Base-by-base conservation (phyloP, 1,139 yeast species). In the Yamadazyma diospyri region DNA sequence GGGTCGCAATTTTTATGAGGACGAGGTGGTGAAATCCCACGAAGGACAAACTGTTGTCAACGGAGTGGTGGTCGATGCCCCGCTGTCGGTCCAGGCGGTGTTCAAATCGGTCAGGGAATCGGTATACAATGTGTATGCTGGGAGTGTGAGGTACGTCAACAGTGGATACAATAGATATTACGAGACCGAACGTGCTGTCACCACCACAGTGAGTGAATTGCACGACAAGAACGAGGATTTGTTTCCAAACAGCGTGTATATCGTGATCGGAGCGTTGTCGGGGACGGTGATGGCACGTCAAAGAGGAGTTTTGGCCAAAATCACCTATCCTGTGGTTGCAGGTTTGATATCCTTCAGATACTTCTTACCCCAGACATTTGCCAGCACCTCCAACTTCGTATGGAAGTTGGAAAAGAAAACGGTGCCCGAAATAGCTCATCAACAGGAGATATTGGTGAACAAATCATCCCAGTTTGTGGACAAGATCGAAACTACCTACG, bases 281-380 rank as follows among this genome's bases (percentile, higher is more conserved):
- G 97, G 97, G 33, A 76, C 86, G 18, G 79, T 92, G 31, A 55
- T 84, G 32, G 78, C 95, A 3, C 86, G 95, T 51, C 80, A 80
- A 48, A 72, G 86, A 40, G 76, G 78, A 30, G 39, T 82, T 10
- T 34, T 81, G 4, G 55, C 85, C 11, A 78, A 81, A 48, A 61
- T 72, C 4, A 43, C 76, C 1, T 67, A 78, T 9, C 97, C 97
- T 2, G 39, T 82, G 3, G 59, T 70, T 0, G 69, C 84, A 32
- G 95, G 95, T 11, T 46, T 76, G 13, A 72, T 71, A 9, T 81
- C 95, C 1, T 86, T 88, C 61, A 75, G 69, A 39, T 74, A 78
- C 57, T 81, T 83, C 45, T 69, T 89, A 47, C 98, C 98, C 16
- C 61, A 70, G 28, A 88, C 98, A 0, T 86, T 76, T 49, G 53